phyloP scores from a whole-genome alignment of 2,329 filamentous ascomycete genomes.

The Thielaviopsis euricoi region DNA sequence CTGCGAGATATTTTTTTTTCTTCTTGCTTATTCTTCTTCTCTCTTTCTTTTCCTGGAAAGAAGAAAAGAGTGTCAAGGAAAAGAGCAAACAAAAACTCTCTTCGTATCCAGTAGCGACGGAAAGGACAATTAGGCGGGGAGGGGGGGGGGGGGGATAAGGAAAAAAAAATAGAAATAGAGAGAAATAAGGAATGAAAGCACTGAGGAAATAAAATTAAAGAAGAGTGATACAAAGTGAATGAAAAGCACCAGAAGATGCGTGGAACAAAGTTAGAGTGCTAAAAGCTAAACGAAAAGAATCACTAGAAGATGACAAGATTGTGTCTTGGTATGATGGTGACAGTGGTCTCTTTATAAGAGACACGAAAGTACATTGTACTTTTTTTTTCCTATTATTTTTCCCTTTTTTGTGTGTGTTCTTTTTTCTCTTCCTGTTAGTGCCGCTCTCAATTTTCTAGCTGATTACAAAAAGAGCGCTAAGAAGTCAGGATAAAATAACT shows the following conservation, averaged over 20 bases:
- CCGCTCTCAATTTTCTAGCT: neutral
- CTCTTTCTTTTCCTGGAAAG: neutral
- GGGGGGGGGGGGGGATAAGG: no score
- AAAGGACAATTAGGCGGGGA: neutral
- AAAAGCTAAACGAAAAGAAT: neutral
- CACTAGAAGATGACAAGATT: neutral
- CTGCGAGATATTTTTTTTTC: neutral
- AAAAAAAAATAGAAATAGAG: no score
- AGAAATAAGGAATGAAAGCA: neutral
- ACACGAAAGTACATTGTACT: neutral
- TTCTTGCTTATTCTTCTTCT: neutral
- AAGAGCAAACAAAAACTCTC: no score
- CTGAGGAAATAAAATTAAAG: neutral
- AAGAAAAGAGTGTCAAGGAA: no score
- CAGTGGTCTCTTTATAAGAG: neutral
- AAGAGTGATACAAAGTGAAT: neutral
- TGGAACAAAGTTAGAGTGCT: neutral
- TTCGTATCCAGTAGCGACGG: neutral
- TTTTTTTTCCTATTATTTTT: neutral
- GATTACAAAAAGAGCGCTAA: neutral
- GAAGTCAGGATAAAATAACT: neutral
- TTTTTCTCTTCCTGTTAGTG: neutral
- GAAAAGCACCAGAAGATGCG: no score
- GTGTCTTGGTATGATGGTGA: neutral
- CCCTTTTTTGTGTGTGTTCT: no score